A percentile compares a stretch with the other conserved stretches of the same genome.
phyloP scores from a whole-genome alignment of 2,329 filamentous ascomycete genomes.

The Bipolaris victoriae region DNA sequence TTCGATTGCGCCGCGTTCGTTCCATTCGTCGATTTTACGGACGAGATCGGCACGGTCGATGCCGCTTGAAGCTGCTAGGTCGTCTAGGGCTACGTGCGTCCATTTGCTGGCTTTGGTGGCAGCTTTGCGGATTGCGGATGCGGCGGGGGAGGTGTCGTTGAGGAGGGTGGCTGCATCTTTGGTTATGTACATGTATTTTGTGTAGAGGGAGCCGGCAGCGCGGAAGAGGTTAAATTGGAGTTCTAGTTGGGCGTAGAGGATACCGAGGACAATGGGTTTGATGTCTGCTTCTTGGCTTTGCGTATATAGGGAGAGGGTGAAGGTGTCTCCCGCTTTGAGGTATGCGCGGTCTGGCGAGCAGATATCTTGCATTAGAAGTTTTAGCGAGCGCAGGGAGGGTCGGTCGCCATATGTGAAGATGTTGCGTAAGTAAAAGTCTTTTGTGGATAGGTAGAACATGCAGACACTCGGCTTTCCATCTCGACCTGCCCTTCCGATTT shows the following conservation, averaged over 20 bases:
- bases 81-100: constrained; percentile 58
- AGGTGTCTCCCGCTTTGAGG: constrained; percentile 50
- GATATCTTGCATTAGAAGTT: constrained; percentile 58
- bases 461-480: constrained; percentile 74
- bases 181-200: constrained; percentile 58
- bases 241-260: constrained; percentile 67
- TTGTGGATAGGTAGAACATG: constrained; percentile 63
- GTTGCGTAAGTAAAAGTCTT: constrained; percentile 65
- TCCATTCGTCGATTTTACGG: constrained; percentile 61
- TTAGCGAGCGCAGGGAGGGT: constrained; percentile 60
- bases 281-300: constrained; percentile 63
- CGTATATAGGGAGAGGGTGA: constrained; percentile 55
- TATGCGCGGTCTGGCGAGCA: constrained; percentile 49
- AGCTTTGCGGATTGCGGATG: constrained; percentile 52
- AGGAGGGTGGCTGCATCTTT: constrained; percentile 43
- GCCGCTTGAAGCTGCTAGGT: constrained; percentile 37
- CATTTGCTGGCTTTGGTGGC: constrained; percentile 53
- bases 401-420: constrained; percentile 66
- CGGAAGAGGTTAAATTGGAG: constrained; percentile 63
- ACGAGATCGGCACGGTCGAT: constrained; percentile 58
- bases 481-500: constrained; percentile 89
- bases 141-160: constrained; percentile 52
- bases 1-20: constrained; percentile 58
- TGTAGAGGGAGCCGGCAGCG: constrained; percentile 62
- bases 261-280: constrained; percentile 56